These are phyloP conservation scores for Colletotrichum salicis DNA, from an alignment of 2,329 filamentous ascomycete species.

Conservation along the genomic window DNA sequence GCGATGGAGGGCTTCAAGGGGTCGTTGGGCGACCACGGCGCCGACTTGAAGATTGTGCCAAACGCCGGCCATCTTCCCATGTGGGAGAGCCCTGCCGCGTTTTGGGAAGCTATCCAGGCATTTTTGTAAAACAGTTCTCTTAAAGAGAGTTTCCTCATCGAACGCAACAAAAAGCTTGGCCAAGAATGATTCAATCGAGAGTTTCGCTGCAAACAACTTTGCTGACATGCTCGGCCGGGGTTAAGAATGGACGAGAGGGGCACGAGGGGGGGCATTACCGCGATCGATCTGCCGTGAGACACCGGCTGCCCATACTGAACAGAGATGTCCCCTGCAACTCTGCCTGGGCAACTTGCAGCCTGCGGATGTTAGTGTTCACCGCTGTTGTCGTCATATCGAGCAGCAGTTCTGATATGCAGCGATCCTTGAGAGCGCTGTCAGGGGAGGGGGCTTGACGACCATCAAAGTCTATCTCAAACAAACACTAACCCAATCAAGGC, in stretches of 20 bases:
- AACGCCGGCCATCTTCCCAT: slow-evolving; percentile 85
- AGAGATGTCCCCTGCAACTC: slow-evolving; percentile 8
- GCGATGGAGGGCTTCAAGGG: slow-evolving; percentile 81
- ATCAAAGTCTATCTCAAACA: slow-evolving; percentile 21
- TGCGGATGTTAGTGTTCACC: background rate
- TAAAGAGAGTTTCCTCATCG: background rate
- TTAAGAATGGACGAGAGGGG: background rate
- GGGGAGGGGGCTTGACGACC: slow-evolving; percentile 6
- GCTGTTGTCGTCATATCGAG: slow-evolving; percentile 1
- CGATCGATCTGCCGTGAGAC: slow-evolving; percentile 10
- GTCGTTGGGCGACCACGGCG: slow-evolving; percentile 63
- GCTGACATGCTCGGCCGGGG: background rate
- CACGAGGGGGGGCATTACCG: background rate
- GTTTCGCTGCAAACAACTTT: slow-evolving; percentile 1
- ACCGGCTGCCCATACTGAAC: slow-evolving; percentile 11
- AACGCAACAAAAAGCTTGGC: background rate
- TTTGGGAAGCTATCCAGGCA: slow-evolving; percentile 70
- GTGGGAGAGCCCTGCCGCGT: slow-evolving; percentile 77
- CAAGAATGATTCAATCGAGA: background rate
- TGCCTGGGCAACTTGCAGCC: background rate
- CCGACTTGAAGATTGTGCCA: slow-evolving; percentile 72
- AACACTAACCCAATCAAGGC: slow-evolving; percentile 7
- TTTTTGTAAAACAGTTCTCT: slow-evolving; percentile 59
- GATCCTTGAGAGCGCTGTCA: background rate
- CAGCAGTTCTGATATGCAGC: background rate